phyloP scores from a whole-genome alignment of 176 grass and related monocot genomes.

The Cocos nucifera region DNA sequence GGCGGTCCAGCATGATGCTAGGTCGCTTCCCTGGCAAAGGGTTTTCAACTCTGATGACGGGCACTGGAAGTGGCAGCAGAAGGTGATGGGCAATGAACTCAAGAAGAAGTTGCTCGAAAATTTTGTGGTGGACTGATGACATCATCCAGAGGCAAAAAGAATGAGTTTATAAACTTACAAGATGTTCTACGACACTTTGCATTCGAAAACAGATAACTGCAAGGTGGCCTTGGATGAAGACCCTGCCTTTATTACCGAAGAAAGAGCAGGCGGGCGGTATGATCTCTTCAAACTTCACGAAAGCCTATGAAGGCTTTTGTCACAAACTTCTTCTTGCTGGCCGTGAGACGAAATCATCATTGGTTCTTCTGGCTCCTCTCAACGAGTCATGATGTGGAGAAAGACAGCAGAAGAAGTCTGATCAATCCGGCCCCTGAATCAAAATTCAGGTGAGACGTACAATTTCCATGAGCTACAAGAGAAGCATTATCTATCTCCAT shows the following conservation, averaged over 20 bases:
- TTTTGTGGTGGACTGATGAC: constrained; percentile 29
- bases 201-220: constrained; percentile 36
- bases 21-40: too few species aligned
- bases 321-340: constrained; percentile 21
- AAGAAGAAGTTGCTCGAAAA: neutral
- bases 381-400: constrained; percentile 26
- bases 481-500: constrained; percentile 57
- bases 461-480: constrained; percentile 38
- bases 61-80: too few species aligned
- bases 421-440: too few species aligned
- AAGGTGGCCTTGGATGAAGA: constrained; percentile 9
- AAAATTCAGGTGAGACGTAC: constrained; percentile 19
- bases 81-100: too few species aligned
- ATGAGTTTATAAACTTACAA: constrained; percentile 34
- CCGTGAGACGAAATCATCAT: constrained; percentile 32
- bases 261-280: neutral
- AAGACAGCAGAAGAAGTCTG: constrained; percentile 38
- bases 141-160: constrained; percentile 9
- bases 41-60: too few species aligned
- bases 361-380: constrained; percentile 80
- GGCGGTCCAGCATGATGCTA: too few species aligned
- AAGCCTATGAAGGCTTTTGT: constrained; percentile 35
- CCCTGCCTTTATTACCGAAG: constrained; percentile 31
- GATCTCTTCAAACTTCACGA: constrained; percentile 24
- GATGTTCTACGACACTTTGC: constrained; percentile 55